Evolutionary conservation across 129 eudicot genomes (phyloP).

Genomic region (Arctium minus): DNA sequence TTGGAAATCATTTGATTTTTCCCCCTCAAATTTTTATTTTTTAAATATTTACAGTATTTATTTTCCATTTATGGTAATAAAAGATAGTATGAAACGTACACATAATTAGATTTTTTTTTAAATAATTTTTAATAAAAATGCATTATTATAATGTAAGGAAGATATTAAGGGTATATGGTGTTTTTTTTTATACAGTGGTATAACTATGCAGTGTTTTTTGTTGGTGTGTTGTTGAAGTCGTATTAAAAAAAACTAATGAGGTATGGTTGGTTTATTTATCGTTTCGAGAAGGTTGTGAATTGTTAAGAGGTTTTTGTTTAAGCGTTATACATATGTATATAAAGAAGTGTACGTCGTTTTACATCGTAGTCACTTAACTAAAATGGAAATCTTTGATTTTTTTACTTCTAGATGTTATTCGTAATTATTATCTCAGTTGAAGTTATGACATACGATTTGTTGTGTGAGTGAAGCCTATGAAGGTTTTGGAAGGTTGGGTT

Average conservation of each 20-base stretch:
- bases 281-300: not conserved
- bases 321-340: not conserved
- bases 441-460: not conserved
- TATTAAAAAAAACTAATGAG: not conserved
- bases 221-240: not conserved
- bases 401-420: not conserved
- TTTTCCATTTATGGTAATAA: not conserved
- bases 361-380: not conserved
- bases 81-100: not conserved
- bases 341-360: not conserved
- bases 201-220: not conserved
- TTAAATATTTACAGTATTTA: not conserved
- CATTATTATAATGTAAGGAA: no score
- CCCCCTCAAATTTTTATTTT: constrained; percentile 18
- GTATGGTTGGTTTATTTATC: not conserved
- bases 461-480: not conserved
- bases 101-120: not conserved
- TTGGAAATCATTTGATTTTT: not conserved
- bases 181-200: no score
- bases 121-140: no score
- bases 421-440: not conserved
- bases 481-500: no score
- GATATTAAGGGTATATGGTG: no score
- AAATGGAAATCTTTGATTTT: not conserved
- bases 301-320: not conserved